phyloP scores from a whole-genome alignment of 495 filamentous ascomycete species.

The Penicillium cinerascens region DNA sequence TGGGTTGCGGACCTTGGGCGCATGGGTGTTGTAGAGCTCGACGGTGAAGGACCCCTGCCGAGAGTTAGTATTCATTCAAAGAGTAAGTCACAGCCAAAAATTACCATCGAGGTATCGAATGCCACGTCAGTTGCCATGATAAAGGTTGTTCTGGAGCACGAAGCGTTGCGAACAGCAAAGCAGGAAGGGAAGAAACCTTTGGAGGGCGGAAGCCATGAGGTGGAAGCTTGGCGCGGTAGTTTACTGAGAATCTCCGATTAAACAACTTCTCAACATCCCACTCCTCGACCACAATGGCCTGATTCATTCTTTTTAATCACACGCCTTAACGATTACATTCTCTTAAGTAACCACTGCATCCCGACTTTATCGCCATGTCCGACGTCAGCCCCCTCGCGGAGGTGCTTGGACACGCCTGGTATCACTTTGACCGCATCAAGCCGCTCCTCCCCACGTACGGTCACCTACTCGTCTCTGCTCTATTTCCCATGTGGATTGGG shows the following conservation, averaged over 20 bases:
- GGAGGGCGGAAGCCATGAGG: conserved; percentile 4
- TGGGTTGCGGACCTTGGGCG: conserved; percentile 55
- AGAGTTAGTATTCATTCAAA: conserved; percentile 15
- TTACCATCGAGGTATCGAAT: conserved; percentile 80
- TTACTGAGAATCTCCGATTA: conserved; percentile 15
- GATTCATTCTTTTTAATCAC: conserved; percentile 4
- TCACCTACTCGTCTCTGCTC: conserved; percentile 63
- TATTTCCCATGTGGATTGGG: conserved; percentile 71
- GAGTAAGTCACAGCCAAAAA: background rate
- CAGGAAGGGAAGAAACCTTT: background rate
- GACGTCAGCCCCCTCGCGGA: conserved; percentile 46
- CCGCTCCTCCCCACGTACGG: conserved; percentile 62
- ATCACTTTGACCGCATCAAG: conserved; percentile 47
- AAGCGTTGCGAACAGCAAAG: conserved; percentile 1
- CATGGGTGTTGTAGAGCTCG: conserved; percentile 84
- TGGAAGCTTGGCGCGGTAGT: conserved; percentile 12
- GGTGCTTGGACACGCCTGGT: conserved; percentile 45
- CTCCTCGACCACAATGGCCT: conserved; percentile 14
- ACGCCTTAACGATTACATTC: background rate
- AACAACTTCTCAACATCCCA: conserved; percentile 16
- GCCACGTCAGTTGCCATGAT: conserved; percentile 71
- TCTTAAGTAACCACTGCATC: background rate
- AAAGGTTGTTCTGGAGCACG: background rate
- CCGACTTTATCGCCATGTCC: conserved; percentile 26
- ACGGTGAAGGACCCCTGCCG: conserved; percentile 72